Conservation (phyloP, 176 grass and related monocot species). For the Carex kokanica region DNA sequence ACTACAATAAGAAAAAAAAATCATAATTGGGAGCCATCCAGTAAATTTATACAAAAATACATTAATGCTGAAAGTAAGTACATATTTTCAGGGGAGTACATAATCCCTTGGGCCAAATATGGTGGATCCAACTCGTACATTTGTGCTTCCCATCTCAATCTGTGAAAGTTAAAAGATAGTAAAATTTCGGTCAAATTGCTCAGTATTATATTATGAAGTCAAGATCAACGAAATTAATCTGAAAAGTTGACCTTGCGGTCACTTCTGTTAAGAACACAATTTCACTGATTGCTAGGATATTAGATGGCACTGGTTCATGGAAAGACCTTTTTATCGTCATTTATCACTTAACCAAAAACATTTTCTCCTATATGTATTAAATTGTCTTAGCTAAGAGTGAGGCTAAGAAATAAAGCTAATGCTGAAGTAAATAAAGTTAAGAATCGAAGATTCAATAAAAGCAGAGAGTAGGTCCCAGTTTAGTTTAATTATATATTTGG, state of each 20-base stretch:
- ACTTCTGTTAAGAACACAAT: no score
- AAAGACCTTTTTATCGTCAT: not conserved
- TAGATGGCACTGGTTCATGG: not conserved
- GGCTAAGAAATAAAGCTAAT: not conserved
- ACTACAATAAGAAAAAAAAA: not conserved
- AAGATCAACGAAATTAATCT: not conserved
- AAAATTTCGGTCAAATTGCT: not conserved
- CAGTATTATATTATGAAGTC: not conserved
- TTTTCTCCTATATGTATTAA: not conserved
- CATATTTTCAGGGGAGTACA: not conserved
- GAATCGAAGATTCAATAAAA: not conserved
- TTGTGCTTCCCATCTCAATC: conserved; percentile 75
- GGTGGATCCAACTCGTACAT: conserved; percentile 68
- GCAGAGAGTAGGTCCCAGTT: not conserved
- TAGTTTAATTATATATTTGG: not conserved
- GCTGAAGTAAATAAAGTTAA: not conserved
- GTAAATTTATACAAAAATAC: not conserved
- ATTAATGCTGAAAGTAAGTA: not conserved
- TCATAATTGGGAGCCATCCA: not conserved
- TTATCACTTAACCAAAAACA: not conserved
- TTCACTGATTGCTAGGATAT: not conserved
- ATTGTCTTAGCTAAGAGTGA: no score
- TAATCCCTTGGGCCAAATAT: conserved; percentile 70
- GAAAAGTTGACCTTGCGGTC: no score
- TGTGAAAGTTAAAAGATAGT: conserved; percentile 17